phyloP scores from a whole-genome alignment of 352 stramenopile genomes.

The Elongisporangium senticosum region DNA sequence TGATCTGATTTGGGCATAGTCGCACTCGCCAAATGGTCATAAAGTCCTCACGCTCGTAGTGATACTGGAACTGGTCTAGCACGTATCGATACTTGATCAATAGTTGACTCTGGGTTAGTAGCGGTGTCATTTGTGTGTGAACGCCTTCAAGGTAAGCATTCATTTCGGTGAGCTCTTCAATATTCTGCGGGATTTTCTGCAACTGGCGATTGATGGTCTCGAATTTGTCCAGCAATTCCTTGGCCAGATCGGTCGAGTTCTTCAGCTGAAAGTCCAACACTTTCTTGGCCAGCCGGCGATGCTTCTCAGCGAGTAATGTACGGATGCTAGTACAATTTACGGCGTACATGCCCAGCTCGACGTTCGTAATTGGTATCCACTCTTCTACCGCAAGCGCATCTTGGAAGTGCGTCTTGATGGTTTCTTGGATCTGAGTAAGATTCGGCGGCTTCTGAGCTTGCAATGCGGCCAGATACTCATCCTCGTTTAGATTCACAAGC shows the following conservation, averaged over 20 bases:
- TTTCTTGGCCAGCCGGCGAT: slow-evolving; percentile 66
- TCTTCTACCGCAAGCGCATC: slow-evolving; percentile 56
- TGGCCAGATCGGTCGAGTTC: slow-evolving; percentile 67
- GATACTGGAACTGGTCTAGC: slow-evolving; percentile 79
- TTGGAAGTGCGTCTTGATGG: slow-evolving; percentile 73
- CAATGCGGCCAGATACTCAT: slow-evolving; percentile 73
- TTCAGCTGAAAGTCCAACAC: slow-evolving; percentile 68
- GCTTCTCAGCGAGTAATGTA: slow-evolving; percentile 69
- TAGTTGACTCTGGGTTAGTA: slow-evolving; percentile 69
- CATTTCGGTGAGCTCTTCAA: slow-evolving; percentile 90
- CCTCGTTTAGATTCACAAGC: slow-evolving; percentile 90
- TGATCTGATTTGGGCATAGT: slow-evolving; percentile 83
- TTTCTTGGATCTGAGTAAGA: slow-evolving; percentile 58
- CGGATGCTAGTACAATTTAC: slow-evolving; percentile 71
- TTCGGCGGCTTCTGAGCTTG: slow-evolving; percentile 72
- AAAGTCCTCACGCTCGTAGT: slow-evolving; percentile 86
- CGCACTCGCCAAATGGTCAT: slow-evolving; percentile 87
- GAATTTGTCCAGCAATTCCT: slow-evolving; percentile 77
- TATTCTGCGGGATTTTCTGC: slow-evolving; percentile 86
- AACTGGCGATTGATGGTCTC: slow-evolving; percentile 81
- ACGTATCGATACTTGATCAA: slow-evolving; percentile 76
- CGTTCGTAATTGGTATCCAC: slow-evolving; percentile 40
- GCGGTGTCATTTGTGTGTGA: slow-evolving; percentile 42
- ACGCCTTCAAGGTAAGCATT: slow-evolving; percentile 79
- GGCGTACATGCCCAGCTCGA: slow-evolving; percentile 83